These are phyloP conservation scores for Barnettozyma siamensis DNA, from an alignment of 805 yeast genomes.

Conservation along the genomic window DNA sequence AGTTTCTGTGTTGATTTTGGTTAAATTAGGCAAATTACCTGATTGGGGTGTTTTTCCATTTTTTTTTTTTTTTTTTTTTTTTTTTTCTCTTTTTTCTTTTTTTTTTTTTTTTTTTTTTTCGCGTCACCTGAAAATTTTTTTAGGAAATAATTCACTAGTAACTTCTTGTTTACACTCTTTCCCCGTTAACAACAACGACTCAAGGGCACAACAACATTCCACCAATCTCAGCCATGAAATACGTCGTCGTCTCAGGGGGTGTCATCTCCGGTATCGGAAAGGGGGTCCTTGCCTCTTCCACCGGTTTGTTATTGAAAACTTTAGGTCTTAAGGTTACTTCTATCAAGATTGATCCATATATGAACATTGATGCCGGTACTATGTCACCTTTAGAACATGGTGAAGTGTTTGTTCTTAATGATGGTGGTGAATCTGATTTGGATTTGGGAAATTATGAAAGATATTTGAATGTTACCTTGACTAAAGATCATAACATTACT, in stretches of 20 bases:
- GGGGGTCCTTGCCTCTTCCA: constrained; percentile 96
- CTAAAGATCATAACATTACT: constrained; percentile 93
- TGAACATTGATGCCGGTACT: constrained; percentile 99
- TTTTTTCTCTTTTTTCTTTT: no score
- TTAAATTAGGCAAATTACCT: not conserved
- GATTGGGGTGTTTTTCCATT: not conserved
- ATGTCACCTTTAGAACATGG: constrained; percentile 99
- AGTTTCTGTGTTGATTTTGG: no score
- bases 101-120: no score
- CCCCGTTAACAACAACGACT: no score
- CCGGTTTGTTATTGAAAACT: constrained; percentile 91
- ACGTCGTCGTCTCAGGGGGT: constrained; percentile 99
- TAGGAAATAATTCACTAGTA: not conserved
- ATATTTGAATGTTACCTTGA: constrained; percentile 87
- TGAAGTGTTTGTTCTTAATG: constrained; percentile 95
- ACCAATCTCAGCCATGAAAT: constrained; percentile 80
- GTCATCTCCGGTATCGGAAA: constrained; percentile 99
- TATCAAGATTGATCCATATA: constrained; percentile 96
- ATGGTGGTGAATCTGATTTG: constrained; percentile 98
- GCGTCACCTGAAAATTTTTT: not conserved
- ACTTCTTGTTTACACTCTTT: not conserved
- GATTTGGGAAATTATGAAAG: constrained; percentile 98
- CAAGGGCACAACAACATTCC: not conserved
- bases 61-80: not conserved
- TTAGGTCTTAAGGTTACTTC: constrained; percentile 93